These are phyloP conservation scores for Lasiosphaeria hispida DNA, from an alignment of 495 filamentous ascomycete species.

Conservation along the genomic window DNA sequence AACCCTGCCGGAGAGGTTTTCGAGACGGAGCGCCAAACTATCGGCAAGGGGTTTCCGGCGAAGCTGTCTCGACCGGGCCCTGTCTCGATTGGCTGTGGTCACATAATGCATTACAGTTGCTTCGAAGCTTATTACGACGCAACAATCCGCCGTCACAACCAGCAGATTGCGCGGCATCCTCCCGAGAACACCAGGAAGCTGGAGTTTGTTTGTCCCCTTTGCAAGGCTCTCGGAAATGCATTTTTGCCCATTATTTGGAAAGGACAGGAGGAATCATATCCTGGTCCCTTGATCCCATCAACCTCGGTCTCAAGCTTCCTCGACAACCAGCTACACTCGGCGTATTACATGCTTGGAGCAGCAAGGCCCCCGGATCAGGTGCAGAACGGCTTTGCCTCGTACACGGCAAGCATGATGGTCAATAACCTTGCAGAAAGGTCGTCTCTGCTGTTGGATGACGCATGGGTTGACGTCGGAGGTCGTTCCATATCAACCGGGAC, in stretches of 20 bases:
- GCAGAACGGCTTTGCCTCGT: constrained; percentile 62
- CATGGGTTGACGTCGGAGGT: constrained; percentile 32
- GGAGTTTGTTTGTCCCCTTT: constrained; percentile 97
- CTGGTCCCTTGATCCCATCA: constrained; percentile 59
- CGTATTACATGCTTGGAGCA: constrained; percentile 38
- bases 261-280: constrained; percentile 77
- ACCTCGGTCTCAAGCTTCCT: constrained; percentile 66
- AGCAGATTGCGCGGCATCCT: constrained; percentile 90
- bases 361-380: constrained; percentile 39
- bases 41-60: constrained; percentile 85
- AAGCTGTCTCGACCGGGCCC: constrained; percentile 67
- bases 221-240: constrained; percentile 93
- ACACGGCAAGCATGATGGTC: constrained; percentile 63
- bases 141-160: constrained; percentile 74
- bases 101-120: constrained; percentile 97
- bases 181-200: constrained; percentile 72
- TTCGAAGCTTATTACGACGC: constrained; percentile 88
- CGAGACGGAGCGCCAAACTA: constrained; percentile 69
- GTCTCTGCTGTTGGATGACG: constrained; percentile 32
- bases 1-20: constrained; percentile 67
- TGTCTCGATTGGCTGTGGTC: constrained; percentile 87
- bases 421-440: constrained; percentile 49
- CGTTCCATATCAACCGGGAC: constrained; percentile 30
- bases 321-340: constrained; percentile 38
- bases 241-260: constrained; percentile 97